phyloP scores from a whole-genome alignment of 1,139 yeast genomes.

The Magnusiomyces suaveolens region DNA sequence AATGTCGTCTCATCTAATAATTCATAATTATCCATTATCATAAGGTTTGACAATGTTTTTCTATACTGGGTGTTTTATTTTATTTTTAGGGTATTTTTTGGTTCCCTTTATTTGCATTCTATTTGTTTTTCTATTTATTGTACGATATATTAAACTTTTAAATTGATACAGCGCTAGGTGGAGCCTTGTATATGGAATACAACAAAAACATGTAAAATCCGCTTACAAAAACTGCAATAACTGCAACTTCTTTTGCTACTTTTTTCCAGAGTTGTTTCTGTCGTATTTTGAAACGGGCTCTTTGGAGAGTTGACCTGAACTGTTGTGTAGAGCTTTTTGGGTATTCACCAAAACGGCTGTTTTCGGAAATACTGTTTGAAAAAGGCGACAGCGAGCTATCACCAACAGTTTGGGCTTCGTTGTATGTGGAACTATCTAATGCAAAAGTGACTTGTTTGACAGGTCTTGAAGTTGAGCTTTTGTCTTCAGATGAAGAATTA shows the following conservation, averaged over 20 bases:
- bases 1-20: neutral
- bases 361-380: too few relatives aligned
- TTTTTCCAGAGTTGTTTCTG: conserved; percentile 7
- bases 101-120: neutral
- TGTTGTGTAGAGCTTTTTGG: neutral
- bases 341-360: neutral
- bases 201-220: conserved; percentile 8
- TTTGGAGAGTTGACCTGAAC: neutral
- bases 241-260: conserved; percentile 7
- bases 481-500: neutral
- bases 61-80: too few relatives aligned
- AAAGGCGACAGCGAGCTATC: neutral
- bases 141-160: too few relatives aligned
- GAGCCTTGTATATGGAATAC: conserved; percentile 7
- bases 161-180: neutral
- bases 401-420: neutral
- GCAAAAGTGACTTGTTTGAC: neutral
- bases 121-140: neutral
- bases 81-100: too few relatives aligned
- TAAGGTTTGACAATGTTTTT: too few relatives aligned
- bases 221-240: conserved; percentile 3
- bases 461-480: neutral
- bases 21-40: neutral
- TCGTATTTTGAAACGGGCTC: conserved; percentile 5
- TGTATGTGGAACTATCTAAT: neutral